A percentile compares a stretch with the other conserved stretches of the same genome.
Evolutionary conservation across 2,329 filamentous ascomycete genomes (phyloP).

Genomic region (Fusarium sp.): DNA sequence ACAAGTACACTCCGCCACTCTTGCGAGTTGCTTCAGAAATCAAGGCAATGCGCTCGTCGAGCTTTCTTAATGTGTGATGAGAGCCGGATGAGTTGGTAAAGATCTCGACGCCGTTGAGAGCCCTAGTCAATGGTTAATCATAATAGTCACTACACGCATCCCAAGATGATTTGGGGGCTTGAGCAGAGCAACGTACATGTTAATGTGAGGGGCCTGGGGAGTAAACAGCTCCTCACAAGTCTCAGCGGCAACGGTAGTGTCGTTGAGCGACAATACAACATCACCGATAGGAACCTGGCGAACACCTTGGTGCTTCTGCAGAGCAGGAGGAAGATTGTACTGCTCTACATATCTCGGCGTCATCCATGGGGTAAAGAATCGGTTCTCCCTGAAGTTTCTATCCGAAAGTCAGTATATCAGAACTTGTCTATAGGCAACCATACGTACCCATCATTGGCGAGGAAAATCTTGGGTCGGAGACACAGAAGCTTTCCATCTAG

Average conservation of each 20-base stretch:
- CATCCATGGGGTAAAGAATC: conserved; percentile 58
- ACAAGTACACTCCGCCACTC: conserved; percentile 68
- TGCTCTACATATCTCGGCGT: conserved; percentile 53
- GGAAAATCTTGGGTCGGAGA: conserved; percentile 77
- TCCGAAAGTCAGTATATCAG: not conserved
- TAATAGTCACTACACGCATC: fast-evolving
- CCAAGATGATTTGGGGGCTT: fast-evolving
- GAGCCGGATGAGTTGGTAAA: conserved; percentile 70
- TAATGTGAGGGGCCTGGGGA: conserved; percentile 39
- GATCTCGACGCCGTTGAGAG: conserved; percentile 74
- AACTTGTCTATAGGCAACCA: not conserved
- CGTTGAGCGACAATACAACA: conserved; percentile 54
- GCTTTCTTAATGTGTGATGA: conserved; percentile 71
- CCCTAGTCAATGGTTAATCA: conserved; percentile 6
- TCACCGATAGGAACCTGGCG: conserved; percentile 57
- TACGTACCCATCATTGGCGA: conserved; percentile 73
- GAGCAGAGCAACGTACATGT: conserved; percentile 7
- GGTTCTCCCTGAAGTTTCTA: conserved; percentile 54
- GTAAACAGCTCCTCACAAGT: conserved; percentile 55
- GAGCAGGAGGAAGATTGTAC: conserved; percentile 63
- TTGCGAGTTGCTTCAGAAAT: conserved; percentile 76
- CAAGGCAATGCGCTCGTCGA: conserved; percentile 72
- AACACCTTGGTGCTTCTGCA: conserved; percentile 63
- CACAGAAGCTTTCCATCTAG: conserved; percentile 75
- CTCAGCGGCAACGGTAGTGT: conserved; percentile 57